Base-by-base conservation (phyloP, 352 stramenopile species). In the Phytophthora nicotianae region DNA sequence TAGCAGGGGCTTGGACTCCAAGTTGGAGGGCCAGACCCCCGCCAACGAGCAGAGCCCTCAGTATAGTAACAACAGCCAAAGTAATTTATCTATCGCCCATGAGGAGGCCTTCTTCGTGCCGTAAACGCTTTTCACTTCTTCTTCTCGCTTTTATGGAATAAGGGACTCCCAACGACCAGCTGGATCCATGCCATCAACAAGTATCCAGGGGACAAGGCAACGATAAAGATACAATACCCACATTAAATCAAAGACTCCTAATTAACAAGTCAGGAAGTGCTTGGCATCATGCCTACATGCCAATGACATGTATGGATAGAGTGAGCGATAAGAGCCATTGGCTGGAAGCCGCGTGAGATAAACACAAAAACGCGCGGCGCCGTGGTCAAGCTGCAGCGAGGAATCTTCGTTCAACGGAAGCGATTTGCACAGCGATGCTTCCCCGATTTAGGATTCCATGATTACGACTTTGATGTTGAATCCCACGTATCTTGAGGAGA, bases 41-140 rank as follows among this genome's bases (percentile, higher is more conserved):
- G 14, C 19, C 11, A 10, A 5, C 27, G n/a, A 48, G 20, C 38
- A 17, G 46, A 13, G 23, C 37, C 11, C 52, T 40, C 38, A 14
- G 41, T 64, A 69, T 23, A 23, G 50, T 62, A 62, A 3, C 17
- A 41, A 27, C 33, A 41, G 38, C 9, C 13, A n/a, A 52, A 61
- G 21, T 71, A 66, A 71, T 62, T 71, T 67, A 71, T 67, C 26
- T 35, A 17, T 38, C 35, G 33, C 40, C 50, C 37, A 17, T 27
- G 23, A 17, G 41, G 23, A 17, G 41, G 57, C 41, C 19, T 65
- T 55, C 17, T 61, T 27, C 13, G 9, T 61, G 62, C 55, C 49
- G 55, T 70, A 60, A 61, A 65, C 55, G 48, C 19, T 43, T 24
- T 19, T 54, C 13, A 3, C 1, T n/a, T n/a, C 10, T 38, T 37